Percentiles rank a stretch among this genome's conserved stretches.
phyloP scores from a whole-genome alignment of 2,329 filamentous ascomycete species.

The Epichloe hybrida region DNA sequence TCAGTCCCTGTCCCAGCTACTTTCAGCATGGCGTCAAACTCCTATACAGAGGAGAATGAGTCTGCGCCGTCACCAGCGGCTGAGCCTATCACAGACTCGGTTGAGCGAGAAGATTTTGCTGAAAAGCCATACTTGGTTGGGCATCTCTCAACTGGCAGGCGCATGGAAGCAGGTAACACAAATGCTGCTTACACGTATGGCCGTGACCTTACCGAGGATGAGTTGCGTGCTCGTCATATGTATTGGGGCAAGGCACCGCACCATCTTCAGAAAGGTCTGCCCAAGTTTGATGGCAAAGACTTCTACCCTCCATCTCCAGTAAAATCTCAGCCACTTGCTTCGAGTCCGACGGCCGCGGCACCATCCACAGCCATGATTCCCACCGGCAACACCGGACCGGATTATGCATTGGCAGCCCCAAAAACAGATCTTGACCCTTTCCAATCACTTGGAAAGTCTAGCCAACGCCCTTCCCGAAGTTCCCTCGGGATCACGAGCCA shows the following conservation, averaged over 20 bases:
- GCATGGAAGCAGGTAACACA: slow-evolving; percentile 26
- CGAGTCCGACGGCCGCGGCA: not conserved
- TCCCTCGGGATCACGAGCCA: slow-evolving; percentile 17
- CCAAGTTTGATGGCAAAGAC: slow-evolving; percentile 52
- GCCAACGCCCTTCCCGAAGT: slow-evolving; percentile 10
- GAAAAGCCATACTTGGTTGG: slow-evolving; percentile 41
- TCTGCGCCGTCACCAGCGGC: not conserved
- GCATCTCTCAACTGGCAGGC: slow-evolving; percentile 30
- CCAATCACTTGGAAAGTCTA: slow-evolving; percentile 7
- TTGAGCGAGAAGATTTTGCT: slow-evolving; percentile 5
- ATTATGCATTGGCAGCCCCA: not conserved
- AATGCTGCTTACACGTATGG: slow-evolving; percentile 42
- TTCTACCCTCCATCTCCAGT: slow-evolving; percentile 45
- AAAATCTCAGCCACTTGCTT: slow-evolving; percentile 1
- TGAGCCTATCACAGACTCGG: slow-evolving; percentile 4
- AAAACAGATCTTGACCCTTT: slow-evolving; percentile 12
- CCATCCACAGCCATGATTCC: not conserved
- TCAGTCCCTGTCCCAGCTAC: slow-evolving; percentile 7
- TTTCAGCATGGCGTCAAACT: not conserved
- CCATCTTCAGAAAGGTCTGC: slow-evolving; percentile 36
- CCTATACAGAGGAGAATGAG: slow-evolving; percentile 1
- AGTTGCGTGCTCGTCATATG: slow-evolving; percentile 42
- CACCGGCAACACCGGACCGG: slow-evolving; percentile 1
- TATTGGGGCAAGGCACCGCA: slow-evolving; percentile 47
- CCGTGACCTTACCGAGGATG: slow-evolving; percentile 44